phyloP scores from a whole-genome alignment of 2,329 filamentous ascomycete genomes.

The Colletotrichum musae region DNA sequence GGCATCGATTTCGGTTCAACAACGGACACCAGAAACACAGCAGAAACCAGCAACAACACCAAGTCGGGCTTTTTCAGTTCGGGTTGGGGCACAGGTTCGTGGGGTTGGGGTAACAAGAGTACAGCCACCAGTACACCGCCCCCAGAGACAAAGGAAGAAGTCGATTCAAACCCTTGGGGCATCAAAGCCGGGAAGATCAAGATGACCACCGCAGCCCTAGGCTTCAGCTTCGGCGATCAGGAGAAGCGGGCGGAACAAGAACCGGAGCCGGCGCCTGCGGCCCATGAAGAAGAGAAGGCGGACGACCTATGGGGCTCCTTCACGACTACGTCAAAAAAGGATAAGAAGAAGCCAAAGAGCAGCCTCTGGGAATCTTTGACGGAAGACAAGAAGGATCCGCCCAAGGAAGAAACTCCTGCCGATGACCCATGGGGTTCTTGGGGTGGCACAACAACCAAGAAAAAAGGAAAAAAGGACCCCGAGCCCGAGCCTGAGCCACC shows the following conservation, averaged over 20 bases:
- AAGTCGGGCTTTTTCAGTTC: constrained; percentile 63
- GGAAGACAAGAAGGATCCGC: constrained; percentile 50
- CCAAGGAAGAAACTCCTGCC: constrained; percentile 45
- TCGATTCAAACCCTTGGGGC: constrained; percentile 66
- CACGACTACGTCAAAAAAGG: constrained; percentile 55
- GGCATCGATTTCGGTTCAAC: constrained; percentile 69
- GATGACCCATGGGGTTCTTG: constrained; percentile 48
- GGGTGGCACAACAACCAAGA: constrained; percentile 53
- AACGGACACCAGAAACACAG: constrained; percentile 54
- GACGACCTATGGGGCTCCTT: constrained; percentile 53
- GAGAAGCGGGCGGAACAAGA: constrained; percentile 38
- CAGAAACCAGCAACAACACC: constrained; percentile 64
- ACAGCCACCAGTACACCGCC: constrained; percentile 46
- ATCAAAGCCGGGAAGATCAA: constrained; percentile 64
- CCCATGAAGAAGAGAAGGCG: constrained; percentile 52
- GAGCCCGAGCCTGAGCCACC: constrained; percentile 44
- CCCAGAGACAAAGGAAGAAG: constrained; percentile 57
- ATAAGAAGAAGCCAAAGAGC: constrained; percentile 60
- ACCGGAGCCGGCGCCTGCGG: constrained; percentile 14
- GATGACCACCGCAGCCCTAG: constrained; percentile 60
- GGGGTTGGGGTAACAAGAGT: constrained; percentile 52
- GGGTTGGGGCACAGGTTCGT: constrained; percentile 74
- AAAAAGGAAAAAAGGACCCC: constrained; percentile 59
- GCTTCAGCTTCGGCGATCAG: constrained; percentile 64
- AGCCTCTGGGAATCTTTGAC: constrained; percentile 54